Evolutionary conservation across 495 filamentous ascomycete species (phyloP).

Genomic region (Penicillium subrubescens): DNA sequence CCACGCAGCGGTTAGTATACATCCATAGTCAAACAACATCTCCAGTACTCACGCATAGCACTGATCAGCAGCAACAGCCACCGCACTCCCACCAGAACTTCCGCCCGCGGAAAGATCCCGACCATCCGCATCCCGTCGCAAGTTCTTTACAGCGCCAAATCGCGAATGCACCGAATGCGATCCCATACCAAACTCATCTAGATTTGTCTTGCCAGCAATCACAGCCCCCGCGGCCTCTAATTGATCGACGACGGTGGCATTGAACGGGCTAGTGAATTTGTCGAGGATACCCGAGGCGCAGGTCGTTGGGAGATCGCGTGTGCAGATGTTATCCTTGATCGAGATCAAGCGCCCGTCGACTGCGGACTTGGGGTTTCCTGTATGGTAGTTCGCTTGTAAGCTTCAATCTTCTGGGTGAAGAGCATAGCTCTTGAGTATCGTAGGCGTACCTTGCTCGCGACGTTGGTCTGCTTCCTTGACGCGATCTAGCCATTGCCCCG

Average conservation of each 20-base stretch:
- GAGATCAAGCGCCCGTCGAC: constrained; percentile 63
- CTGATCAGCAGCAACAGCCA: constrained; percentile 72
- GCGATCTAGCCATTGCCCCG: constrained; percentile 36
- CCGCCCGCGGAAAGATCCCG: constrained; percentile 72
- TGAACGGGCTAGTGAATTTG: constrained; percentile 72
- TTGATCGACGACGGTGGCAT: constrained; percentile 76
- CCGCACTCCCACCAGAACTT: constrained; percentile 92
- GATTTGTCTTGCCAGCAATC: constrained; percentile 80
- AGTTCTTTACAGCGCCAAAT: constrained; percentile 66
- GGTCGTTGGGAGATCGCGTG: constrained; percentile 68
- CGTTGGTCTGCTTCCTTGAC: constrained; percentile 45
- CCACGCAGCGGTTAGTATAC: constrained; percentile 1
- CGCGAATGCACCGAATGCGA: constrained; percentile 79
- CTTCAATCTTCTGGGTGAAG: background rate
- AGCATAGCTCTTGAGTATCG: background rate
- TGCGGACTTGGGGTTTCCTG: constrained; percentile 37
- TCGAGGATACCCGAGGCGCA: constrained; percentile 78
- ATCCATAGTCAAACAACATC: constrained; percentile 2
- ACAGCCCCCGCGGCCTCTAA: constrained; percentile 66
- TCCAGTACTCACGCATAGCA: constrained; percentile 59
- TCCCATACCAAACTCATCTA: constrained; percentile 99
- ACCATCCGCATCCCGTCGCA: constrained; percentile 24
- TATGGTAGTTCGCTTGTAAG: constrained; percentile 4
- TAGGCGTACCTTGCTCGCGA: constrained; percentile 35
- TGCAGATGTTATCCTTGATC: constrained; percentile 91